These are phyloP conservation scores for Sextonia rubra DNA, from an alignment of 164 flowering plant species.

Conservation along the genomic window DNA sequence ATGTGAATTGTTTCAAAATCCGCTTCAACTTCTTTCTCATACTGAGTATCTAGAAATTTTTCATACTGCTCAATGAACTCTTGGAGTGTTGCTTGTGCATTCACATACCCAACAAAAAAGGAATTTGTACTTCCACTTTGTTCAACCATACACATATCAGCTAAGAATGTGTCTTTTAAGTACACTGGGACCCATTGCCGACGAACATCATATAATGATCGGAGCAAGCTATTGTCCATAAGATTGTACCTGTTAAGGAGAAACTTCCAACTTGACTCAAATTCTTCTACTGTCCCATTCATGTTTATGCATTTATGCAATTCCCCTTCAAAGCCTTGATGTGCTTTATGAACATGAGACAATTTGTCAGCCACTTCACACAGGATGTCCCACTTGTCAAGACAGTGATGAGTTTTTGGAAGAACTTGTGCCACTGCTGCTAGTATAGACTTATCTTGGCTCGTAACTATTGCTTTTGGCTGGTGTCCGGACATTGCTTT, in stretches of 20 bases:
- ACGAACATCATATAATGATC: constrained; percentile 8
- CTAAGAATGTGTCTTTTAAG: constrained; percentile 13
- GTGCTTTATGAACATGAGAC: neutral
- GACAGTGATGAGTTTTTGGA: constrained; percentile 12
- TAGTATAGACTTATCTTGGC: constrained; percentile 6
- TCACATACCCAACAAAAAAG: constrained; percentile 9
- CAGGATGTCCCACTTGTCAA: constrained; percentile 8
- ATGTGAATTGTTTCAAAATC: constrained; percentile 5
- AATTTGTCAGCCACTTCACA: constrained; percentile 5
- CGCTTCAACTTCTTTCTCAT: constrained; percentile 8
- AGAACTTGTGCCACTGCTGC: constrained; percentile 14
- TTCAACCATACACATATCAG: neutral
- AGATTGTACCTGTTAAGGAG: constrained; percentile 8
- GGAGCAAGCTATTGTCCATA: constrained; percentile 8
- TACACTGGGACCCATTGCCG: constrained; percentile 14
- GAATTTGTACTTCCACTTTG: constrained; percentile 10
- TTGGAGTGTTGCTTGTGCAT: constrained; percentile 1
- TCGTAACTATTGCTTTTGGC: constrained; percentile 9
- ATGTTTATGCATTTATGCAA: constrained; percentile 6
- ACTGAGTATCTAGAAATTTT: constrained; percentile 1
- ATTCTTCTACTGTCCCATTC: constrained; percentile 6
- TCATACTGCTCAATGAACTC: constrained; percentile 11
- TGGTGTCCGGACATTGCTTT: constrained; percentile 15
- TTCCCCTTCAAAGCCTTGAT: constrained; percentile 3
- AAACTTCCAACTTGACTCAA: constrained; percentile 10